These are phyloP conservation scores for Aristolochia fimbriata DNA, from an alignment of 164 flowering plant species.

Conservation along the genomic window DNA sequence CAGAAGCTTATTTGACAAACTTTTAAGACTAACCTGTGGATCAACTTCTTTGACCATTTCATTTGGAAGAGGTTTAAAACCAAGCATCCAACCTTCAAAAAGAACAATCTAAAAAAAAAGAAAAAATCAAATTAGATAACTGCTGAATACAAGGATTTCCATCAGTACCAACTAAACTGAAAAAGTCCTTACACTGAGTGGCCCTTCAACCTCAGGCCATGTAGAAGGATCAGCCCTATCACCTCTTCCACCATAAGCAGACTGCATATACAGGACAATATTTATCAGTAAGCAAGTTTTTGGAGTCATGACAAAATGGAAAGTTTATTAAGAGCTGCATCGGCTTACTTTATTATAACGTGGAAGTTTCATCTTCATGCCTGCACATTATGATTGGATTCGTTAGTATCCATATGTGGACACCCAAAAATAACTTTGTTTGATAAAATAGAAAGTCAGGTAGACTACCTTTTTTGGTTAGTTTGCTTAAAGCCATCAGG, in stretches of 20 bases:
- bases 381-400: conserved; percentile 24
- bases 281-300: background rate
- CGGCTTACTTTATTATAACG: conserved; percentile 81
- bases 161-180: background rate
- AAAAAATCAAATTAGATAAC: background rate
- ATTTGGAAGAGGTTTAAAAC: conserved; percentile 74
- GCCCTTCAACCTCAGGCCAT: conserved; percentile 98
- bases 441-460: background rate
- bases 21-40: conserved; percentile 32
- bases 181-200: conserved; percentile 45
- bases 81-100: conserved; percentile 99
- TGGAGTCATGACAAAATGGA: too few species aligned
- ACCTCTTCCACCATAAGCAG: conserved; percentile 81
- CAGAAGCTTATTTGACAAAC: background rate
- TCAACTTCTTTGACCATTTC: conserved; percentile 62
- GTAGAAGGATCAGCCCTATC: conserved; percentile 81
- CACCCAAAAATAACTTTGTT: background rate
- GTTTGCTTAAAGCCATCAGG: conserved; percentile 39
- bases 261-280: conserved; percentile 29
- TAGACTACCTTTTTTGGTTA: conserved; percentile 67
- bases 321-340: background rate
- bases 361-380: conserved; percentile 86
- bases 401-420: background rate
- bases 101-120: conserved; percentile 48
- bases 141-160: background rate